Base-by-base conservation (phyloP, 1,284 basidiomycete genomes). In the Trametes polyzona region DNA sequence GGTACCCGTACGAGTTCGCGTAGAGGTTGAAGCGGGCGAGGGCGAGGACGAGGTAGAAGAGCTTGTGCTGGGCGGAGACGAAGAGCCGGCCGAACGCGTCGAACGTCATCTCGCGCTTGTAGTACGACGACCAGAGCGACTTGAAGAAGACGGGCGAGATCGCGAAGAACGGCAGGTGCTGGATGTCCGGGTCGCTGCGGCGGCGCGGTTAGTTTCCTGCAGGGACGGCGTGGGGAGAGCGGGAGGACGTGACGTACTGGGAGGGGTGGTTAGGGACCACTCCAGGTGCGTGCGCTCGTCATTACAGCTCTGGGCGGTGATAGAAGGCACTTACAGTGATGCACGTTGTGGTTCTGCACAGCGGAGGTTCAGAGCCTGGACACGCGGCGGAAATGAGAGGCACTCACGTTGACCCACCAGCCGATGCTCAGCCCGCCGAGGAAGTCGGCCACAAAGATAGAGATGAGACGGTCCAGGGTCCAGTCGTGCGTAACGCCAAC, bases 1-100 rank as follows among this genome's bases (percentile, higher is more conserved):
- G 80, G 73, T 87, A 94, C 29, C 70, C 73, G 73, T 97, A 99
- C 3, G 95, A 95, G 60, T 92, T 88, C 47, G 80, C 88, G 73
- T 98, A 98, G 43, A 99, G 90, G 74, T 99, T 99, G 81, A 98
- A 97, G 46, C 96, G 89, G 3, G 91, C 96, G 58, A 99, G 87
- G 12, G 84, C 84, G 78, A 99, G 90, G 68, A 99, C 80, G 65
- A 97, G 57, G 75, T 98, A 99, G 77, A 98, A 99, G 37, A 98
- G 80, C 59, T 90, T 88, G 75, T 98, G 96, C 78, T 99, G 96
- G 21, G 93, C 57, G 12, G 86, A 75, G 53, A 98, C 76, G 65
- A 96, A 75, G 62, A 85, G 67, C 26, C 82, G 82, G 8, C 91
- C 78, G 62, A 90, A 81, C 12, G 75, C 76, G 72, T 98, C 94